These are phyloP conservation scores for Fragaria nilgerrensis DNA, from an alignment of 306 rosid species.

Conservation along the genomic window DNA sequence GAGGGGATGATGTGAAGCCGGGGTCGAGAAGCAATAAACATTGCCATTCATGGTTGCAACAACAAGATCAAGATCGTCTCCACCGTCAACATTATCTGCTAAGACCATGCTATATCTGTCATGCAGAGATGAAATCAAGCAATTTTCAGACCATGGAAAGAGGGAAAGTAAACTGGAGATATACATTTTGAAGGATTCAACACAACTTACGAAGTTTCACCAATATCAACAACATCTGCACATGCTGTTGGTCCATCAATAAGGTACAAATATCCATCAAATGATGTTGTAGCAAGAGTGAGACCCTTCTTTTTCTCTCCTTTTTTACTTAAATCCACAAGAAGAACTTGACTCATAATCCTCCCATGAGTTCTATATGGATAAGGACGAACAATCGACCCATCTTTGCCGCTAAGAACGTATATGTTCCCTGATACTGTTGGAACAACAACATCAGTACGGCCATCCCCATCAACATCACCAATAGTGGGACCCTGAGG, in stretches of 20 bases:
- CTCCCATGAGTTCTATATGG: constrained; percentile 93
- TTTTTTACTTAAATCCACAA: constrained; percentile 73
- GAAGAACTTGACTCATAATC: constrained; percentile 92
- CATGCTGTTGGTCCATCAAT: constrained; percentile 96
- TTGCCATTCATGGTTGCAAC: constrained; percentile 98
- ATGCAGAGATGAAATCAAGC: constrained; percentile 18
- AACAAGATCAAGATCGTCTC: constrained; percentile 95
- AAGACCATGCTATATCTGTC: constrained; percentile 97
- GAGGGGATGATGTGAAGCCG: constrained; percentile 88
- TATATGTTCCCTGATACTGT: constrained; percentile 86
- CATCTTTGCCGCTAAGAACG: constrained; percentile 97
- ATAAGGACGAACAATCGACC: constrained; percentile 68
- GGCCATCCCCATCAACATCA: constrained; percentile 96
- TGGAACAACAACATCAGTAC: constrained; percentile 89
- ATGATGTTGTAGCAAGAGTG: constrained; percentile 85
- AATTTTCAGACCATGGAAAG: constrained; percentile 13
- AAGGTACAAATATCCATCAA: constrained; percentile 92
- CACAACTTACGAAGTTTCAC: constrained; percentile 93
- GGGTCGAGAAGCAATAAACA: constrained; percentile 93
- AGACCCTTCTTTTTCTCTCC: constrained; percentile 84
- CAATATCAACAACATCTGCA: constrained; percentile 96
- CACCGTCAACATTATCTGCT: constrained; percentile 99
- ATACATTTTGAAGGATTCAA: constrained; percentile 12
- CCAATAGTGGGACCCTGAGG: constrained; percentile 85
- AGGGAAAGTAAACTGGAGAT: constrained; percentile 25